Conservation (phyloP, 257 asterid genomes). For the Gentiana dahurica region DNA sequence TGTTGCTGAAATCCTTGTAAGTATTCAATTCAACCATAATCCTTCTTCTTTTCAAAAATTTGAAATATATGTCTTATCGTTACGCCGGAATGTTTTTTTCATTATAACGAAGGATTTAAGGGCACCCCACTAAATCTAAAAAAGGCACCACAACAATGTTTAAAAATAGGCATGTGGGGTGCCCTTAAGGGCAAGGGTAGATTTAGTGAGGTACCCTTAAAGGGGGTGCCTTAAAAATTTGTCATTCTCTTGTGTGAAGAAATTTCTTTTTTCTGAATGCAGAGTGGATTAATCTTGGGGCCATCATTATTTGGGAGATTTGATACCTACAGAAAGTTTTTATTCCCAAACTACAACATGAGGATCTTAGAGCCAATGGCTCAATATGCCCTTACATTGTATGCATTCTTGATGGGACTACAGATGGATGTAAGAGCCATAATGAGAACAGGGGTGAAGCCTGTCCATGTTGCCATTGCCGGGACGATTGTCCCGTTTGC, state of each 20-base stretch:
- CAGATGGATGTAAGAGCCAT: slow-evolving; percentile 54
- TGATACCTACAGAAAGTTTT: slow-evolving; percentile 13
- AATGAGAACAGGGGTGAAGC: slow-evolving; percentile 40
- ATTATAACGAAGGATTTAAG: too few relatives aligned
- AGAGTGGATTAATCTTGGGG: slow-evolving; percentile 79
- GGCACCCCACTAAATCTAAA: too few relatives aligned
- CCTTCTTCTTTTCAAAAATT: too few relatives aligned
- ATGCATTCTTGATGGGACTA: slow-evolving; percentile 69
- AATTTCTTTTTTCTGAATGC: slow-evolving; percentile 1
- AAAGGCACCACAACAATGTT: too few relatives aligned
- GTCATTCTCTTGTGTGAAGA: neutral
- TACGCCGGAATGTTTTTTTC: too few relatives aligned
- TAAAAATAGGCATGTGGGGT: too few relatives aligned
- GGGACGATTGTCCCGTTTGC: slow-evolving; percentile 53
- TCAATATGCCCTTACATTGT: slow-evolving; percentile 52
- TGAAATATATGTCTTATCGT: too few relatives aligned
- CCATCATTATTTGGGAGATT: slow-evolving; percentile 62
- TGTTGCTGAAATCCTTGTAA: slow-evolving; percentile 65
- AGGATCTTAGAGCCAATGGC: slow-evolving; percentile 75
- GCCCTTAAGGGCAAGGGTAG: too few relatives aligned
- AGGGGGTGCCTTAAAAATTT: too few relatives aligned
- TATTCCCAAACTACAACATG: slow-evolving; percentile 60
- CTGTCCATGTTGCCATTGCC: slow-evolving; percentile 39
- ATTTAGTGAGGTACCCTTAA: too few relatives aligned
- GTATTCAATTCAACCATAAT: slow-evolving; percentile 7